Conservation (phyloP, 192 early-diverging fungal genomes). For the Backusella liffmaniae region DNA sequence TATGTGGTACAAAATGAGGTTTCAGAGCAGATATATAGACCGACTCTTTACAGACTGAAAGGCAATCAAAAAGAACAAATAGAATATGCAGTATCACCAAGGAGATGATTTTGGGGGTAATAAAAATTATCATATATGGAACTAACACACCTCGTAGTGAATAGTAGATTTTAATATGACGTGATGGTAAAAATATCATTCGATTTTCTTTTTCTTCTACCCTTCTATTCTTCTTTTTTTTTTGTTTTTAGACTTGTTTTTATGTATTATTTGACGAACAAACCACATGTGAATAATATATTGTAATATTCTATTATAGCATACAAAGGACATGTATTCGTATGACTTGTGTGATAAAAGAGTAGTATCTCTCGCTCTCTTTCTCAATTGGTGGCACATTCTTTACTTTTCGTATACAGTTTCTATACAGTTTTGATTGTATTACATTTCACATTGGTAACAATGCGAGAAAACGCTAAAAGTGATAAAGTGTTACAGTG, state of each 20-base stretch:
- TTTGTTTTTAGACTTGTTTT: background rate
- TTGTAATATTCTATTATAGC: background rate
- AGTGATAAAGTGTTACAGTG: background rate
- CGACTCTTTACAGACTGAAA: background rate
- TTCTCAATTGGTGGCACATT: background rate
- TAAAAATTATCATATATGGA: no score
- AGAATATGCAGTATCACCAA: background rate
- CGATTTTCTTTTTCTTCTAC: background rate
- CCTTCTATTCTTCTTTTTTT: background rate
- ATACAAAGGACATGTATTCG: background rate
- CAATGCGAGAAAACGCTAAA: background rate
- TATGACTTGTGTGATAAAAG: background rate
- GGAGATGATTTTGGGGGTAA: background rate
- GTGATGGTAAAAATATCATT: background rate
- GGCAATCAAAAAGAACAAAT: constrained; percentile 2
- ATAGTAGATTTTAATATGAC: background rate
- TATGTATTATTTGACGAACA: background rate
- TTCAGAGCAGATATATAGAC: background rate
- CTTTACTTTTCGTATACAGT: background rate
- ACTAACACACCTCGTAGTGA: no score
- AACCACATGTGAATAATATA: background rate
- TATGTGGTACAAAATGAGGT: background rate
- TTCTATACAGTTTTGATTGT: background rate
- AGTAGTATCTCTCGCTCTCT: background rate
- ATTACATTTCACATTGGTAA: background rate